phyloP scores from a whole-genome alignment of 208 protist genomes.

The Endotrypanum monterogeii region DNA sequence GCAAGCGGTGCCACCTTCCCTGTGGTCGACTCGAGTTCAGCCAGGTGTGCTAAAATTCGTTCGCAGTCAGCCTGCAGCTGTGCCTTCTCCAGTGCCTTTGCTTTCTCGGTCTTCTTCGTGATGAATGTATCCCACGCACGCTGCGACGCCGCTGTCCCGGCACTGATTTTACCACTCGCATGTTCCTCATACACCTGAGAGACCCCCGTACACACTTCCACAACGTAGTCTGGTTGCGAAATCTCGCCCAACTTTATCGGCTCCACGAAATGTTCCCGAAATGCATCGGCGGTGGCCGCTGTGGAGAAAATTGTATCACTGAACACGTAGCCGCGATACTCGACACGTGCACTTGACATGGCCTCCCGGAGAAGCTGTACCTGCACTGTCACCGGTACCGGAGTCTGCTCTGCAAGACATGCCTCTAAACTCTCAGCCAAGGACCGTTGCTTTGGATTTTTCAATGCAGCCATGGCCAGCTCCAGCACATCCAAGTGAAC shows the following conservation, averaged over 20 bases:
- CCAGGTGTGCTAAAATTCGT: constrained; percentile 31
- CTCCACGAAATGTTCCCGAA: constrained; percentile 33
- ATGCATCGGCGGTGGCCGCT: constrained; percentile 15
- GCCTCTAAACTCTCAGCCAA: constrained; percentile 41
- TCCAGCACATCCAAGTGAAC: constrained; percentile 71
- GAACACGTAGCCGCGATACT: constrained; percentile 83
- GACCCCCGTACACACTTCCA: constrained; percentile 54
- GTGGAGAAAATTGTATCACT: constrained; percentile 56
- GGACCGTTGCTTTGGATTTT: not conserved
- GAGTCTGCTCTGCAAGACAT: constrained; percentile 27
- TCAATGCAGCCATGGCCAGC: constrained; percentile 36
- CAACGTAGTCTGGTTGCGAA: constrained; percentile 50
- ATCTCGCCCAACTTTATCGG: constrained; percentile 40
- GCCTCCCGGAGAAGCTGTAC: constrained; percentile 49
- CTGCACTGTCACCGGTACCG: constrained; percentile 59
- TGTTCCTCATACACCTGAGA: constrained; percentile 44
- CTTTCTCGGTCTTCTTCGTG: constrained; percentile 15
- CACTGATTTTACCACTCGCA: not conserved
- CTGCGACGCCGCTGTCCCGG: constrained; percentile 8
- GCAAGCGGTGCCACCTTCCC: constrained; percentile 26
- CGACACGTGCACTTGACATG: constrained; percentile 28
- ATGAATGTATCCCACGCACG: constrained; percentile 13
- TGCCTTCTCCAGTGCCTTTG: constrained; percentile 30
- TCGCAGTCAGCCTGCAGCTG: constrained; percentile 37
- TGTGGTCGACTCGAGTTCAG: constrained; percentile 32